Percentiles rank a stretch among this genome's conserved stretches.
Conservation (phyloP, 208 protist genomes). For the Blechomonas ayalai region DNA sequence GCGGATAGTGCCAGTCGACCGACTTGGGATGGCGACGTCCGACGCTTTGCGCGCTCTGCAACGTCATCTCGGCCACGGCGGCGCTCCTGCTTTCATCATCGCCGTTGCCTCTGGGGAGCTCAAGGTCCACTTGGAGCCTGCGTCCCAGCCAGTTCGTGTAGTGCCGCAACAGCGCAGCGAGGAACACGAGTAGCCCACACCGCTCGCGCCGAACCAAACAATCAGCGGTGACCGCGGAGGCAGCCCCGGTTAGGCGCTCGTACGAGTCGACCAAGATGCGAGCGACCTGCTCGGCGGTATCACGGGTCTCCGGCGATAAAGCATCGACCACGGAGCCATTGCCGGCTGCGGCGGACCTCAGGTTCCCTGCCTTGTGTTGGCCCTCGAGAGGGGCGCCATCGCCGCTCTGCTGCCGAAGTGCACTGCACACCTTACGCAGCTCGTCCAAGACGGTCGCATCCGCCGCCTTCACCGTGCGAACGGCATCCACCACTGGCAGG, state of each 20-base stretch:
- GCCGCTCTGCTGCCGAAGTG: constrained; percentile 2
- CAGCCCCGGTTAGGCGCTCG: constrained; percentile 43
- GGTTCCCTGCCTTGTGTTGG: neutral
- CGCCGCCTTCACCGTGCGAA: constrained; percentile 35
- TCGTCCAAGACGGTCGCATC: constrained; percentile 22
- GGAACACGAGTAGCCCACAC: constrained; percentile 42
- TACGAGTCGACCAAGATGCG: constrained; percentile 49
- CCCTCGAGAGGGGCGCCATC: neutral
- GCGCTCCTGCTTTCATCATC: constrained; percentile 6
- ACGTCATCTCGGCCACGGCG: neutral
- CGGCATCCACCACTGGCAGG: constrained; percentile 17
- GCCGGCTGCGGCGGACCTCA: neutral
- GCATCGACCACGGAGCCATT: constrained; percentile 5
- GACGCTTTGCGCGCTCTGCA: constrained; percentile 4
- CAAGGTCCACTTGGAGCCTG: constrained; percentile 21
- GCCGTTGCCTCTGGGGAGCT: constrained; percentile 1
- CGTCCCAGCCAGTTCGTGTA: constrained; percentile 65
- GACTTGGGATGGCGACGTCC: constrained; percentile 23
- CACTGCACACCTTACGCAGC: constrained; percentile 2
- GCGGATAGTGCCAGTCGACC: constrained; percentile 53
- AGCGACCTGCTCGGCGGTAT: constrained; percentile 21
- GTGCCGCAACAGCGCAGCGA: constrained; percentile 59
- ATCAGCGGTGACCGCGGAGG: constrained; percentile 38
- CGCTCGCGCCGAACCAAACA: constrained; percentile 43
- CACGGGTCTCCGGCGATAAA: constrained; percentile 7